Evolutionary conservation across 768 basidiomycete species (phyloP).

Genomic region (Exidia glandulosa): DNA sequence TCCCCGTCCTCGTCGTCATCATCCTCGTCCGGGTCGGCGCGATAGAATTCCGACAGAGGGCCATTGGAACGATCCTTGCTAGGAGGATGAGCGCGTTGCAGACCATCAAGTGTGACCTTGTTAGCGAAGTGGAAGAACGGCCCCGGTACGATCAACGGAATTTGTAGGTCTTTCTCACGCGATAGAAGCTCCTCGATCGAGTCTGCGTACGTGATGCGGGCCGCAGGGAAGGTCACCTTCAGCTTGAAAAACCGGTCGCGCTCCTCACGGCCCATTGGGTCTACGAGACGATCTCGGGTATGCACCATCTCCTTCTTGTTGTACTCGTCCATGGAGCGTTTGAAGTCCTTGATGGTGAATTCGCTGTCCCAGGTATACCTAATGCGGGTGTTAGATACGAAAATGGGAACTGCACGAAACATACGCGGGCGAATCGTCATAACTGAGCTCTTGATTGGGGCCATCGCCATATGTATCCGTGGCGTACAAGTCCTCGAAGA

Average conservation of each 20-base stretch:
- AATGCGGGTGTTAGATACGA: not conserved
- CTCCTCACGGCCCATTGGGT: too few species aligned
- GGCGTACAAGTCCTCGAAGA: conserved; percentile 1
- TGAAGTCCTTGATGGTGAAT: conserved; percentile 2
- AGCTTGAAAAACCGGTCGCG: too few species aligned
- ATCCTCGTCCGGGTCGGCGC: too few species aligned
- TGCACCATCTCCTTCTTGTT: conserved; percentile 3
- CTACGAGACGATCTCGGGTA: too few species aligned
- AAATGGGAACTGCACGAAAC: not conserved
- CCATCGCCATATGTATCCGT: not conserved
- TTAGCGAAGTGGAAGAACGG: conserved; percentile 1
- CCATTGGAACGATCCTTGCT: not conserved
- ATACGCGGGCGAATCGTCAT: conserved; percentile 5
- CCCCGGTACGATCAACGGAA: not conserved
- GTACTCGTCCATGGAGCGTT: not conserved
- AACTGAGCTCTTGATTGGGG: not conserved
- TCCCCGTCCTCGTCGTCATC: too few species aligned
- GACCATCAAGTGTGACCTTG: not conserved
- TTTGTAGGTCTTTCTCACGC: not conserved
- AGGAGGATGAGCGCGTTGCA: not conserved
- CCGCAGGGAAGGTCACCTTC: too few species aligned
- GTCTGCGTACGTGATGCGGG: conserved; percentile 1
- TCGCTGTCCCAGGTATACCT: conserved; percentile 5
- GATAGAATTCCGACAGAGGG: not conserved
- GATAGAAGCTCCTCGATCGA: not conserved